A percentile compares a stretch with the other conserved stretches of the same genome.
Evolutionary conservation across 2,329 filamentous ascomycete genomes (phyloP).

Genomic region (Aphanocladium album): DNA sequence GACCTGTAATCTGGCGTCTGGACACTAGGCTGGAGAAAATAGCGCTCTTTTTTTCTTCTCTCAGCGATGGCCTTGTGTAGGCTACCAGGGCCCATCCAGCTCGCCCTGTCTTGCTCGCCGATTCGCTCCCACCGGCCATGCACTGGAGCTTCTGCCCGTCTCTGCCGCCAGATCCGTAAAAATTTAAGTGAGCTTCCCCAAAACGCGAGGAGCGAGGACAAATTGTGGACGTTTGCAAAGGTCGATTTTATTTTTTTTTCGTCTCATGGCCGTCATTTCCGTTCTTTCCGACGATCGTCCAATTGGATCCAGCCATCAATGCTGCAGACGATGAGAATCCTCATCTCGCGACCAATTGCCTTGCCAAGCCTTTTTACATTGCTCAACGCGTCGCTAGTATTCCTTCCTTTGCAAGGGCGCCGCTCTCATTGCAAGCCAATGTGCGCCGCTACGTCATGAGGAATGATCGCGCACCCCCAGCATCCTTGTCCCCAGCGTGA

Average conservation of each 20-base stretch:
- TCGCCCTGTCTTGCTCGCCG: conserved; percentile 5
- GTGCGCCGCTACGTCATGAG: conserved; percentile 11
- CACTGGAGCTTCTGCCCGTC: not conserved
- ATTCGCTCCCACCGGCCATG: not conserved
- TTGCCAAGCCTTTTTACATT: conserved; percentile 9
- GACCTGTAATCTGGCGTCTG: not conserved
- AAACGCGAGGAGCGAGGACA: conserved; percentile 3
- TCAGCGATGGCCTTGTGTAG: not conserved
- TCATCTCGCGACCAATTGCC: not conserved
- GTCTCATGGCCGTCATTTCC: not conserved
- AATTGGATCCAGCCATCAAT: not conserved
- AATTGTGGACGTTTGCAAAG: not conserved
- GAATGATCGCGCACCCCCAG: not conserved
- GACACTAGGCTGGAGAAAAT: not conserved
- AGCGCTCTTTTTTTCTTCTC: not conserved
- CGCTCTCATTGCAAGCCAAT: not conserved
- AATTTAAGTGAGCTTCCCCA: not conserved
- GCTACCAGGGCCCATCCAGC: conserved; percentile 1
- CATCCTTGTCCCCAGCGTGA: conserved; percentile 8
- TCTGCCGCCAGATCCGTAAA: conserved; percentile 11
- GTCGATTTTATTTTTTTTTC: not conserved
- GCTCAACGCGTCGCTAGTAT: conserved; percentile 1
- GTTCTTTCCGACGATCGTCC: not conserved
- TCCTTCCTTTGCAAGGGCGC: not conserved
- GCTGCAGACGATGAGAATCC: not conserved